Conservation (phyloP, 805 yeast genomes). For the Candida endomychidarum region DNA sequence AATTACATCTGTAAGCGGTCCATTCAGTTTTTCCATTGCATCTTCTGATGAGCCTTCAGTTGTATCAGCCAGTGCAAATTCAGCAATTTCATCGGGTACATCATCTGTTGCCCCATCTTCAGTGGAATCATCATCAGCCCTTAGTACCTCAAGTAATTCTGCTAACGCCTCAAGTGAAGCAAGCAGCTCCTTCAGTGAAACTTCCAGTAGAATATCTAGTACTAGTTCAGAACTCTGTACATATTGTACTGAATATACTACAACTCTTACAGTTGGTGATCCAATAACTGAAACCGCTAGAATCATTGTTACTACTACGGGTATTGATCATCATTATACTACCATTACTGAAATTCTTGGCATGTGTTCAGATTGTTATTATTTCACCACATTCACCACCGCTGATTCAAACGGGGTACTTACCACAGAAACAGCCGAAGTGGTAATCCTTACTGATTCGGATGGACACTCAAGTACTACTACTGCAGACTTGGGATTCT, state of each 20-base stretch:
- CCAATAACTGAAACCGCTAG: slow-evolving; percentile 13
- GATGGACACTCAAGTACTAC: slow-evolving; percentile 14
- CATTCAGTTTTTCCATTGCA: neutral
- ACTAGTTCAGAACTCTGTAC: slow-evolving; percentile 7
- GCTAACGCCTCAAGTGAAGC: neutral
- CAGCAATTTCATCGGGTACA: neutral
- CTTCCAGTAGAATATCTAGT: slow-evolving; percentile 3
- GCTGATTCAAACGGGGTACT: slow-evolving; percentile 14
- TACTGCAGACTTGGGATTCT: slow-evolving; percentile 16
- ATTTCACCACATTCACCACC: slow-evolving; percentile 17
- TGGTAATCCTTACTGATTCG: slow-evolving; percentile 16
- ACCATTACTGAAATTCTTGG: slow-evolving; percentile 13
- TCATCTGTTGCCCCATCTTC: neutral
- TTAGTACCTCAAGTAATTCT: neutral
- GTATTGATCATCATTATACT: slow-evolving; percentile 15
- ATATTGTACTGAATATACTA: slow-evolving; percentile 12
- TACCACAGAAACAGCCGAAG: slow-evolving; percentile 14
- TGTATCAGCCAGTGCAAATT: neutral
- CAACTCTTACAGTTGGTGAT: slow-evolving; percentile 11
- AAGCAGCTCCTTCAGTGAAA: neutral
- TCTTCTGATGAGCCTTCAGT: too few relatives aligned
- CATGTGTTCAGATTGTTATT: slow-evolving; percentile 11
- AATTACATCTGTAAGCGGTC: neutral
- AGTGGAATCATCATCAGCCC: too few relatives aligned
- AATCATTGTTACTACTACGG: slow-evolving; percentile 19